Evolutionary conservation across 306 rosid species (phyloP).

Genomic region (Prunus mongolica): DNA sequence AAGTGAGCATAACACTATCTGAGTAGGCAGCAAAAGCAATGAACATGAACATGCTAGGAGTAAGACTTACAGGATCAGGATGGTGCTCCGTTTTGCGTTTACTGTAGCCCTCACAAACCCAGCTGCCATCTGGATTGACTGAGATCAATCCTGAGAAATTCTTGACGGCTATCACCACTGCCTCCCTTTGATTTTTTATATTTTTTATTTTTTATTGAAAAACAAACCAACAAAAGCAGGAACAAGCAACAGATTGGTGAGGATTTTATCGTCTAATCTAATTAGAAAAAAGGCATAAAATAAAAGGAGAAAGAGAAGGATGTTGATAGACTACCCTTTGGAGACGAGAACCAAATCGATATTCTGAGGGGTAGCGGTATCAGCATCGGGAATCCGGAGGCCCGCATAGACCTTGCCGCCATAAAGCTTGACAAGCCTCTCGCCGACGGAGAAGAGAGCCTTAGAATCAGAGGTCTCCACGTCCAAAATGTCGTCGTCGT

Average conservation of each 20-base stretch:
- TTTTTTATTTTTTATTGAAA: conserved; percentile 4
- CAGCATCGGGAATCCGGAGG: conserved; percentile 95
- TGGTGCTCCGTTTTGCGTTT: conserved; percentile 46
- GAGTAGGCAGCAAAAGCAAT: not conserved
- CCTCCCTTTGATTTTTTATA: conserved; percentile 40
- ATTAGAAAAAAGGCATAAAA: not conserved
- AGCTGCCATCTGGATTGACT: conserved; percentile 53
- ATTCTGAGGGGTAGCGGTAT: conserved; percentile 57
- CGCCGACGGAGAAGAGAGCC: conserved; percentile 67
- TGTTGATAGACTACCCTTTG: conserved; percentile 36
- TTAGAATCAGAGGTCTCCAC: conserved; percentile 55
- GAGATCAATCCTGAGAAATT: conserved; percentile 65
- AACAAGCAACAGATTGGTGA: not conserved
- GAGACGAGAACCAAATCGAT: conserved; percentile 71
- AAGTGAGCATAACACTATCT: not conserved
- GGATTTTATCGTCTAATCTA: too few species aligned
- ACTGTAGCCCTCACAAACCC: conserved; percentile 54
- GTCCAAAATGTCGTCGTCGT: conserved; percentile 58
- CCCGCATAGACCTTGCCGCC: conserved; percentile 71
- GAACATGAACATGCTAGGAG: not conserved
- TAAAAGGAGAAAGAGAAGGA: not conserved
- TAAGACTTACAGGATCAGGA: conserved; percentile 66
- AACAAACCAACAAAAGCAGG: not conserved
- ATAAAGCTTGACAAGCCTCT: conserved; percentile 65
- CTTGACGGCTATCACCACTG: conserved; percentile 64